A percentile compares a stretch with the other conserved stretches of the same genome.
phyloP scores from a whole-genome alignment of 108 stramenopile species.

The Nitzschia inconspicua region DNA sequence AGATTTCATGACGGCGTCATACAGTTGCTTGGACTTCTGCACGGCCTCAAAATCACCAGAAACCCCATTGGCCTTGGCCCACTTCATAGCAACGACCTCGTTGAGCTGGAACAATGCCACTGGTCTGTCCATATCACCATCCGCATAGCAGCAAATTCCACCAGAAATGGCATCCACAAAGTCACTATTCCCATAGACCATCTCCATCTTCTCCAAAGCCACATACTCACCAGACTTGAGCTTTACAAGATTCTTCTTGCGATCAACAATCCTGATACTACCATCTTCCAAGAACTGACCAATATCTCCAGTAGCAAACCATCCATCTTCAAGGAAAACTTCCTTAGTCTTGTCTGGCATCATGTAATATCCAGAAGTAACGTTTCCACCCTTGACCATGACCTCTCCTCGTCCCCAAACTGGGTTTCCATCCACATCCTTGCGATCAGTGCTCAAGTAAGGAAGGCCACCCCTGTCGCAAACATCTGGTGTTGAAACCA shows the following conservation, averaged over 20 bases:
- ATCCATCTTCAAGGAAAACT: constrained; percentile 72
- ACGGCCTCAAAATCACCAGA: constrained; percentile 53
- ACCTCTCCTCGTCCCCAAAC: constrained; percentile 81
- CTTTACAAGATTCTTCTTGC: constrained; percentile 94
- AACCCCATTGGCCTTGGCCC: constrained; percentile 69
- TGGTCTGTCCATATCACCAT: constrained; percentile 88
- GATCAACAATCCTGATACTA: constrained; percentile 79
- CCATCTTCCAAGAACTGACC: constrained; percentile 83
- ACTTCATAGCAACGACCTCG: constrained; percentile 53
- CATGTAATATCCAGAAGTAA: constrained; percentile 83
- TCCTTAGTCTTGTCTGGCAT: constrained; percentile 81
- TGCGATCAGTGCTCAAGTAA: constrained; percentile 59
- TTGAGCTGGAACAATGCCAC: constrained; percentile 76
- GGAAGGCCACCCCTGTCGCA: constrained; percentile 76
- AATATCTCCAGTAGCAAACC: constrained; percentile 88
- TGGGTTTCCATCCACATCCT: constrained; percentile 69
- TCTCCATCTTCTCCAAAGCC: constrained; percentile 84
- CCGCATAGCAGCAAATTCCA: constrained; percentile 82
- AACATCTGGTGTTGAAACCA: constrained; percentile 78
- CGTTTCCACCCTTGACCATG: constrained; percentile 57
- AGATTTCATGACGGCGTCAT: constrained; percentile 62
- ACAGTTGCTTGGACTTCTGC: constrained; percentile 56
- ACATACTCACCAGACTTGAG: constrained; percentile 93
- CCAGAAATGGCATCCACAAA: constrained; percentile 80
- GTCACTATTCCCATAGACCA: constrained; percentile 57